A percentile compares a stretch with the other conserved stretches of the same genome.
Conservation (phyloP, 1,139 yeast species). For the Suhomyces choctaworum region DNA sequence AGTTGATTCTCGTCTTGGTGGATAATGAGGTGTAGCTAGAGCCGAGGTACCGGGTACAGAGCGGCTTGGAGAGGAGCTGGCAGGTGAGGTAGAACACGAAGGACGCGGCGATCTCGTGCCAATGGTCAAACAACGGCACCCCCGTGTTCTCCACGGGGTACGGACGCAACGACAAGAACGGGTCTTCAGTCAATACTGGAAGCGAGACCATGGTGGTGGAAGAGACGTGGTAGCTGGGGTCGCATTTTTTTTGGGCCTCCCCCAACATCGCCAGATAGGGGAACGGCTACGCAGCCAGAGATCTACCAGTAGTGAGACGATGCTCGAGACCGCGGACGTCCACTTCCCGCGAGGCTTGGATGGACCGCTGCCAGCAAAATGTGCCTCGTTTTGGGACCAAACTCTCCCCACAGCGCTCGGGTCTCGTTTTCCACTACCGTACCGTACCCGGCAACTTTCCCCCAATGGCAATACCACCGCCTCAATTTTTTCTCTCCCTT, state of each 20-base stretch:
- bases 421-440: too few species aligned
- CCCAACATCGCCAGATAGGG: too few species aligned
- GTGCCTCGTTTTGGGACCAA: too few species aligned
- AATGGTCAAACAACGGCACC: constrained; percentile 40
- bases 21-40: constrained; percentile 49
- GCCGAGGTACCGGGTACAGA: constrained; percentile 38
- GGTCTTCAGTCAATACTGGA: constrained; percentile 42
- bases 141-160: constrained; percentile 39
- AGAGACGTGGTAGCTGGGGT: background rate
- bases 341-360: too few species aligned
- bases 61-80: constrained; percentile 43
- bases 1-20: constrained; percentile 58
- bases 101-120: constrained; percentile 53
- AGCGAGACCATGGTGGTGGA: constrained; percentile 5
- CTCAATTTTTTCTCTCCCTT: too few species aligned
- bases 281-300: too few species aligned
- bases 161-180: constrained; percentile 47
- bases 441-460: too few species aligned
- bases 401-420: too few species aligned
- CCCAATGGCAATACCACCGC: too few species aligned
- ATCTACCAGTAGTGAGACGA: too few species aligned
- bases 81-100: constrained; percentile 40
- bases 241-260: constrained; percentile 3
- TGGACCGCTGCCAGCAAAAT: too few species aligned
- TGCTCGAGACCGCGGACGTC: too few species aligned